Conservation (phyloP, 78 protist species). For the Andalucia godoyi region DNA sequence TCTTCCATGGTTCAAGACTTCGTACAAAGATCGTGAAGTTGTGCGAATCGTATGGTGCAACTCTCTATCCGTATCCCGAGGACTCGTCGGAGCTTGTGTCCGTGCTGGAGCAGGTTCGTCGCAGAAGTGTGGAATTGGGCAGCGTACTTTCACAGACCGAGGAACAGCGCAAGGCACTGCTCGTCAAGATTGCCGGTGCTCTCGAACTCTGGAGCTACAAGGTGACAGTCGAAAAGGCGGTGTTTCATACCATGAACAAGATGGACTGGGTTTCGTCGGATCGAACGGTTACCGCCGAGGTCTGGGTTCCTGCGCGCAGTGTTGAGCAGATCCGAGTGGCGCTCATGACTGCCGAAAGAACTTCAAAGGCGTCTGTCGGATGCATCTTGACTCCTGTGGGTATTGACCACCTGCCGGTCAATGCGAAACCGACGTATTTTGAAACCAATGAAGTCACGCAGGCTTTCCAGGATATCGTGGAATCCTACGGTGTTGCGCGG, state of each 20-base stretch:
- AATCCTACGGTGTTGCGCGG: conserved; percentile 89
- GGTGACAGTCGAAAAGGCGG: conserved; percentile 60
- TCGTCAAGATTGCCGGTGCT: conserved; percentile 2
- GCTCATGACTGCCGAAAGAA: conserved; percentile 1
- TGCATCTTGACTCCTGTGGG: conserved; percentile 5
- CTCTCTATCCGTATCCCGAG: conserved; percentile 64
- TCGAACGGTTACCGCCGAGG: conserved; percentile 68
- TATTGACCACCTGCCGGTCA: neutral
- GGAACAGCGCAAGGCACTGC: conserved; percentile 2
- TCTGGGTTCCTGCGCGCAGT: conserved; percentile 56
- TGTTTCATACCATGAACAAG: conserved; percentile 80
- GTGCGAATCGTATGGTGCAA: conserved; percentile 65
- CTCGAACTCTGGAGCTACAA: conserved; percentile 26
- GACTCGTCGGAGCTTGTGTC: conserved; percentile 16
- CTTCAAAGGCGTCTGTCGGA: neutral
- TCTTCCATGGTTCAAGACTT: conserved; percentile 65
- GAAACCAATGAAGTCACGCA: conserved; percentile 48
- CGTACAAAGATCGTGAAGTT: conserved; percentile 57
- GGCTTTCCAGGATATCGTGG: conserved; percentile 84
- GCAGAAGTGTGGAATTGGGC: neutral
- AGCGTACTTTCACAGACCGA: neutral
- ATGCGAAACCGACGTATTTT: conserved; percentile 94
- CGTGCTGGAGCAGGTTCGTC: neutral
- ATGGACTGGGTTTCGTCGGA: conserved; percentile 54
- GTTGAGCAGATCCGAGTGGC: neutral